phyloP scores from a whole-genome alignment of 768 basidiomycete species.

The Multifurca ochricompacta region DNA sequence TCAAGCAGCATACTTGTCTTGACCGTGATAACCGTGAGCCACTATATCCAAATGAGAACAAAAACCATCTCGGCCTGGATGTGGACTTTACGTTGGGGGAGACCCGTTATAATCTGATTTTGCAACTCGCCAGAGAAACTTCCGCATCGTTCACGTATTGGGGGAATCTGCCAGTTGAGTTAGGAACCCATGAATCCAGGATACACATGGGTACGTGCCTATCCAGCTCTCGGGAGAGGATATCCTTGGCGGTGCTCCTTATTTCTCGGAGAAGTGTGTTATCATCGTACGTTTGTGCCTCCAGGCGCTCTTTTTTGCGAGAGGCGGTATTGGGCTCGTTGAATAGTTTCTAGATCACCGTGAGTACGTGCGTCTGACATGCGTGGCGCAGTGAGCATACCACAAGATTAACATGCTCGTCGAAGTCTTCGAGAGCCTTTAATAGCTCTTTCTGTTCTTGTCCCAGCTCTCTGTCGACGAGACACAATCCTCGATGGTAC shows the following conservation, averaged over 20 bases:
- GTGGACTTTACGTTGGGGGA: neutral
- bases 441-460: constrained; percentile 3
- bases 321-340: neutral
- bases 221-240: neutral
- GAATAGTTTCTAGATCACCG: neutral
- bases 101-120: neutral
- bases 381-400: neutral
- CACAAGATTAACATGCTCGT: neutral
- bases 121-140: neutral
- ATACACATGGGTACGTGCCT: neutral
- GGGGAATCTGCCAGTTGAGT: neutral
- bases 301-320: neutral
- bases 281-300: constrained; percentile 10
- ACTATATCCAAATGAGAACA: constrained; percentile 2
- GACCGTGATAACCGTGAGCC: constrained; percentile 6
- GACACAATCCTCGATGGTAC: neutral
- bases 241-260: neutral
- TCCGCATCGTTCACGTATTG: neutral
- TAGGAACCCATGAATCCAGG: neutral
- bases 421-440: neutral
- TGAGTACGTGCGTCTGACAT: neutral
- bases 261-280: constrained; percentile 2
- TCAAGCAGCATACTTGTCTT: constrained; percentile 14
- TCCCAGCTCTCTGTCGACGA: constrained; percentile 3
- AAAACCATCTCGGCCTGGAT: neutral